Percentiles rank a stretch among this genome's conserved stretches.
Evolutionary conservation across 179 eudicot species (phyloP).

Genomic region (Silene vulgaris): DNA sequence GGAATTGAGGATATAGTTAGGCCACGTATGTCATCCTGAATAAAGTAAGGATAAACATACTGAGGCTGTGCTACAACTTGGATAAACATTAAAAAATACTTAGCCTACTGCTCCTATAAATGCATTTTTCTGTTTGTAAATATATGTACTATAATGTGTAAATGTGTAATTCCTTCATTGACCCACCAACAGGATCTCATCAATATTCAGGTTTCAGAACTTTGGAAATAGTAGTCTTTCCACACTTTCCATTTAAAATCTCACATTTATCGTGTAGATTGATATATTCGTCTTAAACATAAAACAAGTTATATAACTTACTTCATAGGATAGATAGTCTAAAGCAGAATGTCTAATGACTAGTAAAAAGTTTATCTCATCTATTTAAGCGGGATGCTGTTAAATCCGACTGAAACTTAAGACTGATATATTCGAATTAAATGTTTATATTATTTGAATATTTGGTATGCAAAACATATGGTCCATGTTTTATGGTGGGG

Average conservation of each 20-base stretch:
- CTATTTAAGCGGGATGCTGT: background rate
- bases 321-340: no score
- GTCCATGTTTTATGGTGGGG: conserved; percentile 40
- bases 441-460: conserved; percentile 4
- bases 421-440: no score
- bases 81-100: background rate
- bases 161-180: conserved; percentile 8
- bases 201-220: conserved; percentile 11
- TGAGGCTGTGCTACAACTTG: conserved; percentile 19
- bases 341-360: no score
- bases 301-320: no score
- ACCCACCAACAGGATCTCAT: conserved; percentile 22
- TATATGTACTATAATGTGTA: background rate
- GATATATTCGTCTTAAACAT: no score
- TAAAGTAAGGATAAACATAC: conserved; percentile 20
- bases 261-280: background rate
- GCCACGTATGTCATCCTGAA: conserved; percentile 28
- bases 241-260: background rate
- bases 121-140: background rate
- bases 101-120: background rate
- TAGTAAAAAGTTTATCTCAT: no score
- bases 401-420: background rate
- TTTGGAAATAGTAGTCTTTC: conserved; percentile 8
- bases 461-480: conserved; percentile 33
- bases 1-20: conserved; percentile 22